Conservation (phyloP, 176 grass and related monocot genomes). For the Alopecurus myosuroides region DNA sequence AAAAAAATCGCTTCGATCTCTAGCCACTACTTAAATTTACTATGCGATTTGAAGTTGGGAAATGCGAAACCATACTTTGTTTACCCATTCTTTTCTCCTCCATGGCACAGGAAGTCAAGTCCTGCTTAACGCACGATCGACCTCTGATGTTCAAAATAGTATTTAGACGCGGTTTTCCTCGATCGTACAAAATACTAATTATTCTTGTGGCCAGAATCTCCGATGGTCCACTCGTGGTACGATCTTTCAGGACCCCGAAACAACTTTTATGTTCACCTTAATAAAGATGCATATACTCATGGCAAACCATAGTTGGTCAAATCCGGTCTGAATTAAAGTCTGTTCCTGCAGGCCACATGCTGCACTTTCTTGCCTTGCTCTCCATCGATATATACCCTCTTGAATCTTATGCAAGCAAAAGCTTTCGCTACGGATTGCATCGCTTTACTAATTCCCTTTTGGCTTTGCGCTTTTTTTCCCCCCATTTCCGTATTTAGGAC, state of each 20-base stretch:
- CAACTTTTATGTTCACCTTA: conserved; percentile 5
- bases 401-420: conserved; percentile 9
- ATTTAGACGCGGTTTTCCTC: not conserved
- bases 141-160: too few relatives aligned
- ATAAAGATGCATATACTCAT: conserved; percentile 7
- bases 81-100: not conserved
- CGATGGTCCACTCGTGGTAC: not conserved
- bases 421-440: not conserved
- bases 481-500: not conserved
- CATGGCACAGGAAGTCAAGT: not conserved
- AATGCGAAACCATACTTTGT: not conserved
- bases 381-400: not conserved
- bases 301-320: conserved; percentile 17
- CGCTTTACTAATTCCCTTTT: not conserved
- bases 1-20: not conserved
- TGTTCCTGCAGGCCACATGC: conserved; percentile 10
- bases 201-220: not conserved
- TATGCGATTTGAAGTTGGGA: not conserved
- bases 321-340: conserved; percentile 21
- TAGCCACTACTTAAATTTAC: not conserved
- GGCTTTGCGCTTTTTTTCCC: not conserved
- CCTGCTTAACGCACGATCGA: conserved; percentile 4
- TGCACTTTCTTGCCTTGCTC: not conserved
- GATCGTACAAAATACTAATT: not conserved
- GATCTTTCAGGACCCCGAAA: conserved; percentile 6